phyloP scores from a whole-genome alignment of 2,329 filamentous ascomycete species.

The Aspergillus vadensis region DNA sequence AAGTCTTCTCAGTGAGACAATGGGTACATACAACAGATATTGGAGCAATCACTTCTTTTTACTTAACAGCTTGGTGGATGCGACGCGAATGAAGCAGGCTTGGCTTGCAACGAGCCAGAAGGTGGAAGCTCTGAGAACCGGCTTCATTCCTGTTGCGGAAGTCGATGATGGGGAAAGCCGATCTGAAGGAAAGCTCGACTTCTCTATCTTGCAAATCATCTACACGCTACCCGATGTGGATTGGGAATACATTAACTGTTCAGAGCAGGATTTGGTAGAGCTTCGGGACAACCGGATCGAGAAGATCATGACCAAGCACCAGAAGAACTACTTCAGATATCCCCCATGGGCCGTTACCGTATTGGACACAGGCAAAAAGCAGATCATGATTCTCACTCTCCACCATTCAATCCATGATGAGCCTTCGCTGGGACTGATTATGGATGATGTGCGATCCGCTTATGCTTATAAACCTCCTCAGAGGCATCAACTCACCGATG shows the following conservation, averaged over 20 bases:
- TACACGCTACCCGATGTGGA: slow-evolving; percentile 28
- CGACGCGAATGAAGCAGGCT: slow-evolving; percentile 31
- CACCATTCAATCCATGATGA: slow-evolving; percentile 40
- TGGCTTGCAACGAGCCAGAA: slow-evolving; percentile 35
- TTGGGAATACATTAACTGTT: slow-evolving; percentile 26
- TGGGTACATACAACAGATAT: slow-evolving; percentile 40
- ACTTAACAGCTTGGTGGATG: slow-evolving; percentile 31
- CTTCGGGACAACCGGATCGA: slow-evolving; percentile 24
- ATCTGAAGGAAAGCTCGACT: slow-evolving; percentile 11
- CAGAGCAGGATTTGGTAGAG: slow-evolving; percentile 16
- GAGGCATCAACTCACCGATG: slow-evolving; percentile 32
- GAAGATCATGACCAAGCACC: slow-evolving; percentile 28
- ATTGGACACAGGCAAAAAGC: slow-evolving; percentile 25
- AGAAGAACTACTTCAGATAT: slow-evolving; percentile 30
- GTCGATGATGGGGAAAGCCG: slow-evolving; percentile 8
- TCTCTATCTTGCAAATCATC: slow-evolving; percentile 34
- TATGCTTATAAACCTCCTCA: slow-evolving; percentile 25
- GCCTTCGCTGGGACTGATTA: slow-evolving; percentile 32
- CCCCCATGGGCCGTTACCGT: slow-evolving; percentile 44
- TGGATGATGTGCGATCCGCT: slow-evolving; percentile 28
- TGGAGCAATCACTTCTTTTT: slow-evolving; percentile 45
- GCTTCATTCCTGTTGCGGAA: slow-evolving; percentile 38
- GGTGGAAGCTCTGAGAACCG: slow-evolving; percentile 41
- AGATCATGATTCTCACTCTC: slow-evolving; percentile 40
- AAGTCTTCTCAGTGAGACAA: slow-evolving; percentile 43